These are phyloP conservation scores for Ceratobasidium papillatum DNA, from an alignment of 1,284 basidiomycete species.

Conservation along the genomic window DNA sequence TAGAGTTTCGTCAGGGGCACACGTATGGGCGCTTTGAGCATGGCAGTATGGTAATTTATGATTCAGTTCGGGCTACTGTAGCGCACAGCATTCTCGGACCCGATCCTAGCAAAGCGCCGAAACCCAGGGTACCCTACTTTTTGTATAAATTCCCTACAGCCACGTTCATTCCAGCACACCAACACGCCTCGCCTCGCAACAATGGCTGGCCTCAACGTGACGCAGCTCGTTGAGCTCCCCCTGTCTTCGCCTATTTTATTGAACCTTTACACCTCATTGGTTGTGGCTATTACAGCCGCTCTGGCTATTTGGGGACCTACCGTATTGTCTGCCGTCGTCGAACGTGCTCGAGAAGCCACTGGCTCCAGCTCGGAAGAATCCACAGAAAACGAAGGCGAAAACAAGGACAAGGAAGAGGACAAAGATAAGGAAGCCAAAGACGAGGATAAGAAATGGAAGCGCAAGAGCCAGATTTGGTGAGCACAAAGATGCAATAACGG, in stretches of 20 bases:
- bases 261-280: slow-evolving; percentile 23
- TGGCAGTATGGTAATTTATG: neutral
- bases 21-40: slow-evolving; percentile 4
- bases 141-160: neutral
- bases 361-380: neutral
- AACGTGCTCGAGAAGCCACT: slow-evolving; percentile 18
- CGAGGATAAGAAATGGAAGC: slow-evolving; percentile 35
- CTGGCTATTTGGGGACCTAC: slow-evolving; percentile 30
- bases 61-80: neutral
- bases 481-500: neutral
- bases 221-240: neutral
- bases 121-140: slow-evolving; percentile 11
- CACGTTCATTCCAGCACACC: slow-evolving; percentile 5
- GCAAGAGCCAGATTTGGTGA: slow-evolving; percentile 33
- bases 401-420: slow-evolving; percentile 24
- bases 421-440: slow-evolving; percentile 3
- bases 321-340: slow-evolving; percentile 6
- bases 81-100: neutral
- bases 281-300: slow-evolving; percentile 23
- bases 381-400: slow-evolving; percentile 3
- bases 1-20: neutral
- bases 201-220: neutral
- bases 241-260: slow-evolving; percentile 29
- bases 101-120: neutral
- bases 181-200: neutral